Conservation (phyloP, 1,284 basidiomycete species). For the Ceratobasidium theobromae region DNA sequence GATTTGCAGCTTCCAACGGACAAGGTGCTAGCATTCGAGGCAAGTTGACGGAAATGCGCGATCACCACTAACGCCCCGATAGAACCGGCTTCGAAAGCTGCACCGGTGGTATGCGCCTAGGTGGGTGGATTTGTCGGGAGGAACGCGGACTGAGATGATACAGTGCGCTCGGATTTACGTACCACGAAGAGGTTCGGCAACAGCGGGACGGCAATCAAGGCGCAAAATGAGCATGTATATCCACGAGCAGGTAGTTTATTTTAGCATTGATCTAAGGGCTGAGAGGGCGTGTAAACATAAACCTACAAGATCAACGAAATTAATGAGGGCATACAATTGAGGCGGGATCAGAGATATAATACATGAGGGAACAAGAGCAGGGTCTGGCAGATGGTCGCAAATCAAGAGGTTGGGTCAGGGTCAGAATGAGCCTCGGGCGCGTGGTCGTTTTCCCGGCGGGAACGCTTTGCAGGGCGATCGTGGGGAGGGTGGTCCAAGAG, state of each 20-base stretch:
- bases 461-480: constrained; percentile 24
- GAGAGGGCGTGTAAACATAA: background rate
- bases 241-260: background rate
- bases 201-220: constrained; percentile 4
- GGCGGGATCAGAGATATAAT: too few relatives aligned
- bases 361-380: background rate
- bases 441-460: constrained; percentile 31
- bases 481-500: background rate
- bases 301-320: background rate
- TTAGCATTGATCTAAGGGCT: background rate
- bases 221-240: too few relatives aligned
- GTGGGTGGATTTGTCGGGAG: background rate
- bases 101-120: constrained; percentile 27
- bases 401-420: background rate
- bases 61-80: too few relatives aligned
- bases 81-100: constrained; percentile 17
- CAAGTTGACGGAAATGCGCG: too few relatives aligned
- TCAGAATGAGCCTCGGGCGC: constrained; percentile 4
- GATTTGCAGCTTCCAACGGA: constrained; percentile 28
- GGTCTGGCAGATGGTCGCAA: too few relatives aligned
- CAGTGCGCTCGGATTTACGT: constrained; percentile 22
- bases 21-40: constrained; percentile 30
- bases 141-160: background rate
- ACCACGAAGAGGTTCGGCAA: constrained; percentile 16
- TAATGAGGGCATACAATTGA: background rate